Conservation (phyloP, 371 early-diverging fungal species). For the Chytridium lagenaria region DNA sequence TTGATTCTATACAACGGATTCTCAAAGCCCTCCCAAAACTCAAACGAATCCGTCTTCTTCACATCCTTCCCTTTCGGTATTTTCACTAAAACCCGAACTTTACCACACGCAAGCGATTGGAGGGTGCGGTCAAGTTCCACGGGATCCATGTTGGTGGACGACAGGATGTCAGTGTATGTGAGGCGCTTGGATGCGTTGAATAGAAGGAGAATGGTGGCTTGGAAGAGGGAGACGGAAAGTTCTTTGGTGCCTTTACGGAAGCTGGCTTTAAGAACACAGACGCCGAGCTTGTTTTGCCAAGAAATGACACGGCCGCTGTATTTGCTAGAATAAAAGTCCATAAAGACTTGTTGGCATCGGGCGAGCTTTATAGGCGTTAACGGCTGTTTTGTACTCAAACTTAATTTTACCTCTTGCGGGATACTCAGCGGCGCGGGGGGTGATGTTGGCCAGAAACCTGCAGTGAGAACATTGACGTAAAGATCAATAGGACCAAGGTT, state of each 20-base stretch:
- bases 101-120: constrained; percentile 84
- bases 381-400: neutral
- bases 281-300: constrained; percentile 85
- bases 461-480: constrained; percentile 80
- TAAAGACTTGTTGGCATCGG: constrained; percentile 68
- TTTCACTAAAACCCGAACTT: constrained; percentile 75
- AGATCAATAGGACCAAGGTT: constrained; percentile 46
- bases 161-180: constrained; percentile 70
- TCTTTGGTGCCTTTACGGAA: constrained; percentile 76
- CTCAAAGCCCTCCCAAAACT: constrained; percentile 71
- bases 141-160: constrained; percentile 68
- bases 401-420: constrained; percentile 66
- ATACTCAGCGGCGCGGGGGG: constrained; percentile 67
- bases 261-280: constrained; percentile 70
- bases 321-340: constrained; percentile 73
- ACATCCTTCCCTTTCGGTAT: constrained; percentile 48
- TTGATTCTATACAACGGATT: constrained; percentile 69
- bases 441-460: constrained; percentile 90
- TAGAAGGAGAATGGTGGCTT: constrained; percentile 73
- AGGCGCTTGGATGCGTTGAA: constrained; percentile 70
- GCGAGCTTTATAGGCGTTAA: constrained; percentile 59
- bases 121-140: constrained; percentile 79
- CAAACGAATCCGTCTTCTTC: constrained; percentile 58
- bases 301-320: constrained; percentile 80
- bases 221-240: constrained; percentile 73